Percentiles rank a stretch among this genome's conserved stretches.
These are phyloP conservation scores for Fusarium sp. DNA, from an alignment of 2,329 filamentous ascomycete species.

Conservation along the genomic window DNA sequence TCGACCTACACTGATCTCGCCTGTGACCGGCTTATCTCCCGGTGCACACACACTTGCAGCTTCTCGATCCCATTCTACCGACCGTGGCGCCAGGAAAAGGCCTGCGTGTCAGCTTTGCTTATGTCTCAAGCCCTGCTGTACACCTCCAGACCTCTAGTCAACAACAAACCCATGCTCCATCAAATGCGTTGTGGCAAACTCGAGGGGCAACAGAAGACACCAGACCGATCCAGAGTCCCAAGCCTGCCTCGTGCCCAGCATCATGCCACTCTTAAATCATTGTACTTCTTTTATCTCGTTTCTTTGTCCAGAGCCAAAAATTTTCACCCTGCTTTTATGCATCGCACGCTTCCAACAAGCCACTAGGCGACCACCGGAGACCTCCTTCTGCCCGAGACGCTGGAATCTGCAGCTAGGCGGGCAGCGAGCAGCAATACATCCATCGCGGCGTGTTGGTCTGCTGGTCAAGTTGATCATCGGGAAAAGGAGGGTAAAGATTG, in stretches of 20 bases:
- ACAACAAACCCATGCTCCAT: neutral
- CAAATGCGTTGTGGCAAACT: slow-evolving; percentile 5
- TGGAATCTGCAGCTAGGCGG: slow-evolving; percentile 11
- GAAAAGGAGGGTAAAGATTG: neutral
- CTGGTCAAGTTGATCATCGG: slow-evolving; percentile 2
- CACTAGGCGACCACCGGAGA: slow-evolving; percentile 8
- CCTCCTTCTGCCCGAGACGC: slow-evolving; percentile 23
- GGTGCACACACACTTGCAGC: slow-evolving; percentile 22
- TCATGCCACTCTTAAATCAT: slow-evolving; percentile 25
- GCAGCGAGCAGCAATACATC: neutral
- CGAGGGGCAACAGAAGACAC: neutral
- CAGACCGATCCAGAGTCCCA: slow-evolving; percentile 1
- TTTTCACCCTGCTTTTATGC: neutral
- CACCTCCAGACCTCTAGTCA: neutral
- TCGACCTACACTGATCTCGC: neutral
- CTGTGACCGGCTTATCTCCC: slow-evolving; percentile 33
- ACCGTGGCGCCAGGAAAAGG: slow-evolving; percentile 11
- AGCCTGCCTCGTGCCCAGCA: neutral
- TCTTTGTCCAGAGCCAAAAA: neutral
- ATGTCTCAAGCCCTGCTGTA: neutral
- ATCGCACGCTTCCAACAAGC: neutral
- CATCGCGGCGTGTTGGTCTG: slow-evolving; percentile 9
- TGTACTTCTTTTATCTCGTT: neutral
- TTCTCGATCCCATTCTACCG: slow-evolving; percentile 11
- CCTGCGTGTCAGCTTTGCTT: slow-evolving; percentile 13